Percentiles rank a stretch among this genome's conserved stretches.
phyloP scores from a whole-genome alignment of 257 asterid genomes.

The Solanum ossicruentum region DNA sequence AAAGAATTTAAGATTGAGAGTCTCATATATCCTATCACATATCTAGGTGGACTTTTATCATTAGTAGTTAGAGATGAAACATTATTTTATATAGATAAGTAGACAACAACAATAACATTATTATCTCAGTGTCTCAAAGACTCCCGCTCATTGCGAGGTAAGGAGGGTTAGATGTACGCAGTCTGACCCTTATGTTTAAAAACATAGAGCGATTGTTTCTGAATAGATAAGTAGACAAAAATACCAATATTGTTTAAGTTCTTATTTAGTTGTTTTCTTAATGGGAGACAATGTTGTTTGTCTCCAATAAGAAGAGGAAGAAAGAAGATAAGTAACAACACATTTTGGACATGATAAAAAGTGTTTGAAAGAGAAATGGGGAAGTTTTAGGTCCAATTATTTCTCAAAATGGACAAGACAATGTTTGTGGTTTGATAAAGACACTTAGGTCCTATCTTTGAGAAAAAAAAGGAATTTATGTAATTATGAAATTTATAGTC shows the following conservation, averaged over 20 bases:
- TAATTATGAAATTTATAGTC: not conserved
- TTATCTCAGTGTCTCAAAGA: no score
- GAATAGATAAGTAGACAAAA: not conserved
- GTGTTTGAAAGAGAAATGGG: not conserved
- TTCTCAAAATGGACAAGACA: not conserved
- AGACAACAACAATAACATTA: no score
- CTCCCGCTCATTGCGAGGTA: no score
- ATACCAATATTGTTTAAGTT: not conserved
- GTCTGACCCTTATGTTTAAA: no score
- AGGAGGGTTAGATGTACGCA: no score
- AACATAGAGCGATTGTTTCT: no score
- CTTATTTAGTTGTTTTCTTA: not conserved
- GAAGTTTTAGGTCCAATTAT: not conserved
- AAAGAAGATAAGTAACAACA: not conserved
- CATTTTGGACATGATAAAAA: not conserved
- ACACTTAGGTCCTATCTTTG: not conserved
- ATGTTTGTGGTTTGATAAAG: not conserved
- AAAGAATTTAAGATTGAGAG: not conserved
- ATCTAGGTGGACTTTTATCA: not conserved
- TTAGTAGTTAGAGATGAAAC: not conserved
- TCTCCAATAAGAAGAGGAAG: not conserved
- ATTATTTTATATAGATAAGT: not conserved
- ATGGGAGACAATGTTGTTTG: not conserved
- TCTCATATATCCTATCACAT: accelerated
- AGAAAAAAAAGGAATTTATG: not conserved